These are phyloP conservation scores for Pestalotiopsis sp. DNA, from an alignment of 2,329 filamentous ascomycete genomes.

Conservation along the genomic window DNA sequence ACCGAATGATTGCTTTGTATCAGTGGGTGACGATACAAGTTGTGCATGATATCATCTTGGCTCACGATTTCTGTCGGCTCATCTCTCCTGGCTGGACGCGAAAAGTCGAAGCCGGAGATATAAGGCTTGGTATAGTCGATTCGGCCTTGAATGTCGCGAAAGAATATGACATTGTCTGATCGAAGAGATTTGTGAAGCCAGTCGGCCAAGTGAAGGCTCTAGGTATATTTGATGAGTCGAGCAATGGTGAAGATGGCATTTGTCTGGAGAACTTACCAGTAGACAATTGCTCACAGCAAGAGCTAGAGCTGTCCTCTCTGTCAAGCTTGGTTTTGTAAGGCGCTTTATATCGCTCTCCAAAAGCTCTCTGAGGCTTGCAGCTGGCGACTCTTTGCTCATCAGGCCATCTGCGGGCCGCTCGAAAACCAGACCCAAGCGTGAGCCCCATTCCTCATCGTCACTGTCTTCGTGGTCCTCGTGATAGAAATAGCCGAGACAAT, in stretches of 20 bases:
- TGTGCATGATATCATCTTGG: conserved; percentile 42
- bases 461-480: conserved; percentile 34
- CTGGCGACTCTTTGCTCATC: conserved; percentile 38
- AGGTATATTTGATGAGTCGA: neutral
- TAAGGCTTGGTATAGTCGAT: conserved; percentile 44
- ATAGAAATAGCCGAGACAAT: conserved; percentile 54
- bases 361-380: conserved; percentile 50
- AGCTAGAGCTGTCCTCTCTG: conserved; percentile 53
- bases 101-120: conserved; percentile 58
- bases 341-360: conserved; percentile 33
- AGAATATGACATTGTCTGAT: conserved; percentile 56
- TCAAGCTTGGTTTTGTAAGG: conserved; percentile 47
- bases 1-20: conserved; percentile 38
- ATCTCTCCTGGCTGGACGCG: conserved; percentile 49
- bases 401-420: conserved; percentile 44
- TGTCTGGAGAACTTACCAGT: conserved; percentile 26
- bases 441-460: conserved; percentile 42
- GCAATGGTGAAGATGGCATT: neutral
- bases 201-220: conserved; percentile 55
- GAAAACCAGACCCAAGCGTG: conserved; percentile 56
- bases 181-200: conserved; percentile 63
- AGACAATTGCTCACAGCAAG: conserved; percentile 54
- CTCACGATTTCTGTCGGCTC: conserved; percentile 53
- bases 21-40: conserved; percentile 53
- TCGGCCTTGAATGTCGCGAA: conserved; percentile 32